Evolutionary conservation across 305 asterid species (phyloP).

Genomic region (Fraxinus sp.): DNA sequence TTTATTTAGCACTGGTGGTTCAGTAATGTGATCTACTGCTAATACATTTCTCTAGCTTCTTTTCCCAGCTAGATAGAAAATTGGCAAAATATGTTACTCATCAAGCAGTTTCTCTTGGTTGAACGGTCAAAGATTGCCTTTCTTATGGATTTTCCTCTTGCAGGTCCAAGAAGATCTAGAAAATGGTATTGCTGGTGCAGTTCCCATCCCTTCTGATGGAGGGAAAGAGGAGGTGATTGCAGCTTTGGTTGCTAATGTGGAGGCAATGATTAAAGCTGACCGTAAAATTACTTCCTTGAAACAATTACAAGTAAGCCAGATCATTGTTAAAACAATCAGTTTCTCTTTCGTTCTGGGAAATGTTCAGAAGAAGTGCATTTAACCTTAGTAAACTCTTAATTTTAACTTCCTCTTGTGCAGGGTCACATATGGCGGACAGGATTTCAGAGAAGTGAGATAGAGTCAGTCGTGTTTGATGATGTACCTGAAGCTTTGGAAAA

Average conservation of each 20-base stretch:
- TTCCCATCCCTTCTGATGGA: conserved; percentile 69
- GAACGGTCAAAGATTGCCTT: neutral
- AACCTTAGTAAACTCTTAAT: neutral
- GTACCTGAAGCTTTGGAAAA: conserved; percentile 48
- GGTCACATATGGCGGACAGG: conserved; percentile 87
- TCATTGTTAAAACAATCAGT: neutral
- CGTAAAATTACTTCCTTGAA: conserved; percentile 89
- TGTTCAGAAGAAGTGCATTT: neutral
- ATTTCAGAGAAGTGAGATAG: conserved; percentile 56
- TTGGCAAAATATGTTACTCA: neutral
- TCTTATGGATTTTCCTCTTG: conserved; percentile 12
- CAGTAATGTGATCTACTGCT: neutral
- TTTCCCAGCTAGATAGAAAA: neutral
- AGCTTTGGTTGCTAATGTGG: conserved; percentile 79
- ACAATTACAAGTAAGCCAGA: conserved; percentile 67
- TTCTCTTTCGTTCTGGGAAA: neutral
- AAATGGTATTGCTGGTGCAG: conserved; percentile 62
- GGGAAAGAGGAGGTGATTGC: conserved; percentile 69
- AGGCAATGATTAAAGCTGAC: conserved; percentile 92
- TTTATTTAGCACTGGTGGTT: neutral
- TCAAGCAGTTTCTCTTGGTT: neutral
- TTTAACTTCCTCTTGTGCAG: conserved; percentile 33
- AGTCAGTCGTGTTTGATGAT: conserved; percentile 43
- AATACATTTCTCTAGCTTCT: neutral
- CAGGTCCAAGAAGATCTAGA: conserved; percentile 81